A percentile compares a stretch with the other conserved stretches of the same genome.
phyloP scores from a whole-genome alignment of 2,329 filamentous ascomycete species.

The Domatiomyces globalis region DNA sequence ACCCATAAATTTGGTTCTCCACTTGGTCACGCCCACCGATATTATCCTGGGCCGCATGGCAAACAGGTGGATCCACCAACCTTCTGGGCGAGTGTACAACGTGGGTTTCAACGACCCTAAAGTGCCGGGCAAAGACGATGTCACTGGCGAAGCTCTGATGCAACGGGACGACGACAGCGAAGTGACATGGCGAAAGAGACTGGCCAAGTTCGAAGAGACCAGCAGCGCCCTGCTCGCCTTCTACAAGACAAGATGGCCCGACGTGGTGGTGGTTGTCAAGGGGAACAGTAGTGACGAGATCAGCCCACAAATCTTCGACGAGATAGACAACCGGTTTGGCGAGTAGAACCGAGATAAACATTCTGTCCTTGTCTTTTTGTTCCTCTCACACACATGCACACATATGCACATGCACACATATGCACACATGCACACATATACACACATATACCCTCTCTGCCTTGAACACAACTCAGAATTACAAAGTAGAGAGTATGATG shows the following conservation, averaged over 20 bases:
- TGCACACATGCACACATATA: background rate
- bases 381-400: background rate
- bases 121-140: conserved; percentile 66
- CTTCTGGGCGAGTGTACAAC: conserved; percentile 88
- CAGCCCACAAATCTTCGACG: conserved; percentile 68
- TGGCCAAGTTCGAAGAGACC: conserved; percentile 74
- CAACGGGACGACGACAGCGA: conserved; percentile 77
- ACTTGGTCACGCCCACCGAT: conserved; percentile 67
- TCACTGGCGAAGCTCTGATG: conserved; percentile 75
- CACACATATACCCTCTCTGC: too few species aligned
- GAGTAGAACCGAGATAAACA: conserved; percentile 6
- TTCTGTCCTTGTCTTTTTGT: background rate
- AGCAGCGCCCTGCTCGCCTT: conserved; percentile 75
- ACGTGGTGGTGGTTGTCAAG: conserved; percentile 72
- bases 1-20: conserved; percentile 89
- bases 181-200: conserved; percentile 66
- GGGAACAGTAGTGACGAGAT: conserved; percentile 93
- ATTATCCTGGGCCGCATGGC: conserved; percentile 83
- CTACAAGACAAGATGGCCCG: conserved; percentile 55
- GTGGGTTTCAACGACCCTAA: conserved; percentile 80
- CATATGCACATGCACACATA: background rate
- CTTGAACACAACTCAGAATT: background rate
- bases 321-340: conserved; percentile 67
- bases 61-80: conserved; percentile 83
- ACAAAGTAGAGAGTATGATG: background rate